A percentile compares a stretch with the other conserved stretches of the same genome.
Evolutionary conservation across 2,329 filamentous ascomycete genomes (phyloP).

Genomic region (Aspergillus aculeatus): DNA sequence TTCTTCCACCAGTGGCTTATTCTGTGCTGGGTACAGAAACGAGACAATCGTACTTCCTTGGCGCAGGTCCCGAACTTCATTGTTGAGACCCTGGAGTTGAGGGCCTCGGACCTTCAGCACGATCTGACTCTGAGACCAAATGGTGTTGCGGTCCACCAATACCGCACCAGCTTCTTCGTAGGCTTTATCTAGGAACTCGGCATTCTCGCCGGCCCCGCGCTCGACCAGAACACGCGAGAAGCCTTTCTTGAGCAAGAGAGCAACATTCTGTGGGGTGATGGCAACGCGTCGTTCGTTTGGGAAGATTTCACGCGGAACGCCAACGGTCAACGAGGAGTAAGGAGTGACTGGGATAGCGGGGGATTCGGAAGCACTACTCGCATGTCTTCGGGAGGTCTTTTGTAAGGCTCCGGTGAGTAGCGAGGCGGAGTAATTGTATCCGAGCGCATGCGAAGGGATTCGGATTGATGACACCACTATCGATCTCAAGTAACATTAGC

Average conservation of each 20-base stretch:
- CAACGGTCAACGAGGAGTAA: conserved; percentile 71
- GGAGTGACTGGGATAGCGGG: conserved; percentile 45
- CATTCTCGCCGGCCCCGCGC: conserved; percentile 72
- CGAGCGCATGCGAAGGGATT: conserved; percentile 10
- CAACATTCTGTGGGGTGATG: conserved; percentile 79
- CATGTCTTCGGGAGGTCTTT: conserved; percentile 19
- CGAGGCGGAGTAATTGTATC: conserved; percentile 7
- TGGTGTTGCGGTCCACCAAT: conserved; percentile 64
- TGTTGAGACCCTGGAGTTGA: conserved; percentile 54
- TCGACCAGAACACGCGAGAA: conserved; percentile 76
- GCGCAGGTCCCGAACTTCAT: conserved; percentile 67
- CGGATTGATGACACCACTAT: conserved; percentile 22
- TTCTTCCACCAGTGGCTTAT: conserved; percentile 70
- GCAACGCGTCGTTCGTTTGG: conserved; percentile 79
- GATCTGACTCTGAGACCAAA: conserved; percentile 76
- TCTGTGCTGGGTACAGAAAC: conserved; percentile 79
- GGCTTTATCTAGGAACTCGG: conserved; percentile 73
- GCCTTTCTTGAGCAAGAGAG: conserved; percentile 79
- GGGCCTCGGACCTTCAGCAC: conserved; percentile 81
- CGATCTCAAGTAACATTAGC: conserved; percentile 5
- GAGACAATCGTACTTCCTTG: conserved; percentile 74
- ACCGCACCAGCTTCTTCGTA: conserved; percentile 78
- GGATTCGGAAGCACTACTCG: conserved; percentile 23
- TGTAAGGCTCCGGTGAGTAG: conserved; percentile 14
- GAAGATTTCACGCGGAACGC: conserved; percentile 76